A percentile compares a stretch with the other conserved stretches of the same genome.
Conservation (phyloP, 2,329 filamentous ascomycete genomes). For the Malbranchea zuffiana region DNA sequence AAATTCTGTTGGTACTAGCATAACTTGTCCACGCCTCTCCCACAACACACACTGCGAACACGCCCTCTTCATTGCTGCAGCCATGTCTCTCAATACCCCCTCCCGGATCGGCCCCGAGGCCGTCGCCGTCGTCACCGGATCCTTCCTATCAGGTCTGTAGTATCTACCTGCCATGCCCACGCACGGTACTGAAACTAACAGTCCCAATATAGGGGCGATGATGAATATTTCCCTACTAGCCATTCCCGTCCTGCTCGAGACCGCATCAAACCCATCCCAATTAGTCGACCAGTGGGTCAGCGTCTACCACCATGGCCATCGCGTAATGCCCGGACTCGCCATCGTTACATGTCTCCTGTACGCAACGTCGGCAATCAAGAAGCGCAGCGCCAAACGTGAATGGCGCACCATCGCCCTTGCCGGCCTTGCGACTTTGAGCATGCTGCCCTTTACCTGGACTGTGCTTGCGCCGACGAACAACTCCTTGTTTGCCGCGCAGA, state of each 20-base stretch:
- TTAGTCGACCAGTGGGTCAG: conserved; percentile 25
- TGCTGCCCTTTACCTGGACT: conserved; percentile 31
- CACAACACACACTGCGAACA: too few relatives aligned
- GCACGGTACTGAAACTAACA: background rate
- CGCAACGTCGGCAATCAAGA: conserved; percentile 14
- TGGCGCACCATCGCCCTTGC: conserved; percentile 17
- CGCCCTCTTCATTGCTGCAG: too few relatives aligned
- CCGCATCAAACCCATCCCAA: conserved; percentile 18
- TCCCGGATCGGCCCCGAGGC: conserved; percentile 2
- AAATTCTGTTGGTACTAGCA: too few relatives aligned
- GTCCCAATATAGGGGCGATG: conserved; percentile 20
- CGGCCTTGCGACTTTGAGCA: conserved; percentile 21
- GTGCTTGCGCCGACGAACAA: conserved; percentile 29
- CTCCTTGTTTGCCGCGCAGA: conserved; percentile 19
- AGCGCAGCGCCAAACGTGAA: conserved; percentile 3
- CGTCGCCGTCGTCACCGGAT: conserved; percentile 6
- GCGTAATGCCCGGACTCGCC: conserved; percentile 21
- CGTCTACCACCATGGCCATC: conserved; percentile 27
- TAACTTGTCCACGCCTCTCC: too few relatives aligned
- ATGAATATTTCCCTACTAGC: conserved; percentile 20
- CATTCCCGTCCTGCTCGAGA: conserved; percentile 26
- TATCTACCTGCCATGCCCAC: background rate
- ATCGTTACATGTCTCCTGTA: conserved; percentile 21
- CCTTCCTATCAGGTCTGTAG: conserved; percentile 6
- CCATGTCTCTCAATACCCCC: too few relatives aligned